phyloP scores from a whole-genome alignment of 2,329 filamentous ascomycete genomes.

The Penicillium sp. region DNA sequence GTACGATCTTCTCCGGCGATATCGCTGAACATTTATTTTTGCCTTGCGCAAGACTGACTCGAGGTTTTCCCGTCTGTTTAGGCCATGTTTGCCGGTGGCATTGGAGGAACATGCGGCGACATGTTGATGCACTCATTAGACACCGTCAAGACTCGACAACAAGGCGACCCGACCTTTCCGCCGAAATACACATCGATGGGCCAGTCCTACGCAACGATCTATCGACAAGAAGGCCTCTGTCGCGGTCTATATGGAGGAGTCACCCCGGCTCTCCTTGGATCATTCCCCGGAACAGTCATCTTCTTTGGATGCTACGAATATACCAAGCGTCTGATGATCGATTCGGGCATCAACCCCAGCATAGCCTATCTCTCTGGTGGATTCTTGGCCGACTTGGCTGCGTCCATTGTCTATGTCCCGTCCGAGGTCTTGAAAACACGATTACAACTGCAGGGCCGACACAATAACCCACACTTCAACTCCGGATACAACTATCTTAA shows the following conservation, averaged over 20 bases:
- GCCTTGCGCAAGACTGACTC: slow-evolving; percentile 10
- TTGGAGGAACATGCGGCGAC: slow-evolving; percentile 90
- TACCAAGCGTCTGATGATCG: slow-evolving; percentile 87
- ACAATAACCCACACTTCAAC: slow-evolving; percentile 90
- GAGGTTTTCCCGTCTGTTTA: slow-evolving; percentile 39
- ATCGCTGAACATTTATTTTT: neutral
- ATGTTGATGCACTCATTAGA: slow-evolving; percentile 99
- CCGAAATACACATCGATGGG: slow-evolving; percentile 90
- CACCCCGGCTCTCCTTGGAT: slow-evolving; percentile 84
- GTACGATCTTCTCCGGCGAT: slow-evolving; percentile 47
- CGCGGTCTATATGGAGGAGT: slow-evolving; percentile 93
- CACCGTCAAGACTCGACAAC: slow-evolving; percentile 96
- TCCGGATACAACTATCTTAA: slow-evolving; percentile 96
- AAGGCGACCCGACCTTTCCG: slow-evolving; percentile 90
- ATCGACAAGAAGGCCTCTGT: slow-evolving; percentile 83
- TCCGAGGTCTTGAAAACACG: slow-evolving; percentile 98
- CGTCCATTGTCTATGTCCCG: slow-evolving; percentile 91
- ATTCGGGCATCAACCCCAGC: slow-evolving; percentile 77
- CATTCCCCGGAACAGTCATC: slow-evolving; percentile 87
- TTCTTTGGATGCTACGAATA: slow-evolving; percentile 98
- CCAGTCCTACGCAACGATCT: slow-evolving; percentile 89
- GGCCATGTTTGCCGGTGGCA: slow-evolving; percentile 93
- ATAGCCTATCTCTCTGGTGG: slow-evolving; percentile 84
- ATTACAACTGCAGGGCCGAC: slow-evolving; percentile 87
- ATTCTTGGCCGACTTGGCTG: slow-evolving; percentile 89